Percentiles rank a stretch among this genome's conserved stretches.
Conservation (phyloP, 2,329 filamentous ascomycete genomes). For the Ophiostoma piceae region DNA sequence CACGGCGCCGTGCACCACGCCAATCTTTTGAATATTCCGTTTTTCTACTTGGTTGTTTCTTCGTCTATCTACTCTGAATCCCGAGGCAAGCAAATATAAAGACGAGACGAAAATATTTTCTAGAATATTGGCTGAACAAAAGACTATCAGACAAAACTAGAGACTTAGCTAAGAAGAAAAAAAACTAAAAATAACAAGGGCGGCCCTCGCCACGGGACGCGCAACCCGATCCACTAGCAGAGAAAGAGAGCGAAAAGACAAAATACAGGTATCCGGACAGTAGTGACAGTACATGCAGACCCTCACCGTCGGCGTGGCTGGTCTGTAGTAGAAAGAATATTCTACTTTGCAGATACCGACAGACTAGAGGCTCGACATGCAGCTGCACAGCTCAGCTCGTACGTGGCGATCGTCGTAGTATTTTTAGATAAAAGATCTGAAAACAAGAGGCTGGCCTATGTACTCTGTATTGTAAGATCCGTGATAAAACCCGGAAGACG, state of each 20-base stretch:
- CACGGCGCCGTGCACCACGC: background rate
- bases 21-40: background rate
- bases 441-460: background rate
- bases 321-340: too few relatives aligned
- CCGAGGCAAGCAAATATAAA: too few relatives aligned
- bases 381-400: constrained; percentile 3
- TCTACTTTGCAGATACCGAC: too few relatives aligned
- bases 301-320: background rate
- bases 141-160: background rate
- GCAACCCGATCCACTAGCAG: constrained; percentile 9
- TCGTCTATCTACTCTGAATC: too few relatives aligned
- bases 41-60: background rate
- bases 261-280: too few relatives aligned
- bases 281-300: background rate
- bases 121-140: too few relatives aligned
- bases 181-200: constrained; percentile 9
- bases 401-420: background rate
- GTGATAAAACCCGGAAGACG: background rate
- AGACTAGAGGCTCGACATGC: too few relatives aligned
- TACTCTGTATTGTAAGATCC: too few relatives aligned
- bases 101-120: too few relatives aligned
- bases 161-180: background rate
- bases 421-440: background rate
- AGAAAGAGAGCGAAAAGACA: too few relatives aligned
- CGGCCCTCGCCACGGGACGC: constrained; percentile 13